These are phyloP conservation scores for Limonium bicolor DNA, from an alignment of 148 eudicot species.

Conservation along the genomic window DNA sequence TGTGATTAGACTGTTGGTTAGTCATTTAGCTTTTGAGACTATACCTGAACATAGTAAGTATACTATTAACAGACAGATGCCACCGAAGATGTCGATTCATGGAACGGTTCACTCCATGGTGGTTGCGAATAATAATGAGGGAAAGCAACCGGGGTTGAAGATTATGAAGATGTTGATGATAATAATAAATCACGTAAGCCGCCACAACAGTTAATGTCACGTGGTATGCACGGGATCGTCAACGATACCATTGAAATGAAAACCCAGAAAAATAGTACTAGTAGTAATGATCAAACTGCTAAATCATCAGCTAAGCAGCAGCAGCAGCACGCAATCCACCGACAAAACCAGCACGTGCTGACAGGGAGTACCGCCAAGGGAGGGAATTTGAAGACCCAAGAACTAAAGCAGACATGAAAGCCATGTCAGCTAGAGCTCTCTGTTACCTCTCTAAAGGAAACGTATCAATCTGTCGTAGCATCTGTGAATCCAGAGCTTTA, in stretches of 20 bases:
- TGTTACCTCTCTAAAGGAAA: conserved; percentile 59
- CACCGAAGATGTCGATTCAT: conserved; percentile 23
- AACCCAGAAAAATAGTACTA: background rate
- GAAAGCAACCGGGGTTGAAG: background rate
- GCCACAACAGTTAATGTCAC: conserved; percentile 17
- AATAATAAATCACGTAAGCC: conserved; percentile 33
- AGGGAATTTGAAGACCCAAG: conserved; percentile 51
- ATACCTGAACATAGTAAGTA: conserved; percentile 75
- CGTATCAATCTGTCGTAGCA: conserved; percentile 36
- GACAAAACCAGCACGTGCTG: conserved; percentile 14
- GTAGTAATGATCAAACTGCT: too few species aligned
- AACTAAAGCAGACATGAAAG: conserved; percentile 73
- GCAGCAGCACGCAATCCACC: background rate
- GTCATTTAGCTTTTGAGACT: conserved; percentile 79
- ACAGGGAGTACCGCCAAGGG: conserved; percentile 42
- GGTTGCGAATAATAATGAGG: conserved; percentile 15
- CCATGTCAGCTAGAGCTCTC: conserved; percentile 67
- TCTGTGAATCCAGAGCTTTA: conserved; percentile 67
- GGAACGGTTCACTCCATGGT: conserved; percentile 42
- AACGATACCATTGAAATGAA: conserved; percentile 9
- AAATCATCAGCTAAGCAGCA: background rate
- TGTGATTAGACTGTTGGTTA: conserved; percentile 47
- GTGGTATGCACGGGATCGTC: conserved; percentile 37
- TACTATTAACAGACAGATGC: conserved; percentile 32
- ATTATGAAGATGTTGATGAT: conserved; percentile 17